phyloP scores from a whole-genome alignment of 768 basidiomycete species.

The Galerina marginata region DNA sequence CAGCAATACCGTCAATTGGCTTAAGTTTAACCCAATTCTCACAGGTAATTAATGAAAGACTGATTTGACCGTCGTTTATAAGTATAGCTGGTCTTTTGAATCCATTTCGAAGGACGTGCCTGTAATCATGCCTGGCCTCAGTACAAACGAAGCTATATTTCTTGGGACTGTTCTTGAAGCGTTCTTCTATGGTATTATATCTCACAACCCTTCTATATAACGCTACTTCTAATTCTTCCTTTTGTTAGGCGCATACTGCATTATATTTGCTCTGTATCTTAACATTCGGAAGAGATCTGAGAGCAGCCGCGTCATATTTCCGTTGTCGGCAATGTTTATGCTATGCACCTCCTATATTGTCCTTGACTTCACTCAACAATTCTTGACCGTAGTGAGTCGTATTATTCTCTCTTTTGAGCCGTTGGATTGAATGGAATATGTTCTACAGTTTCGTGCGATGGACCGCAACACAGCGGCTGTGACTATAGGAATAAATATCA shows the following conservation, averaged over 20 bases:
- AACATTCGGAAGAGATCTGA: not conserved
- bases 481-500: not conserved
- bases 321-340: constrained; percentile 5
- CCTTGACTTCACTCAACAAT: constrained; percentile 13
- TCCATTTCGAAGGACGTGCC: no score
- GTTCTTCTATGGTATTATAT: constrained; percentile 11
- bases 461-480: not conserved
- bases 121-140: constrained; percentile 4
- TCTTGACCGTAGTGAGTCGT: constrained; percentile 11
- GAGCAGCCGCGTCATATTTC: not conserved
- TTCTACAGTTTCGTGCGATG: constrained; percentile 1
- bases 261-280: constrained; percentile 11
- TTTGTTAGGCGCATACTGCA: constrained; percentile 6
- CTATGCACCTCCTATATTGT: constrained; percentile 8
- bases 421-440: no score
- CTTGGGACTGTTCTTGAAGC: constrained; percentile 16
- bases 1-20: no score
- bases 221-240: not conserved
- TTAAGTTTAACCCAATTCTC: no score
- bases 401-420: not conserved
- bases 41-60: no score
- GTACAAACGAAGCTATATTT: constrained; percentile 12
- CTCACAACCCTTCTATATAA: not conserved
- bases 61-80: no score
- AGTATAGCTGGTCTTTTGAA: no score